These are phyloP conservation scores for Chamaecrista fasciculata DNA, from an alignment of 306 rosid species.

Conservation along the genomic window DNA sequence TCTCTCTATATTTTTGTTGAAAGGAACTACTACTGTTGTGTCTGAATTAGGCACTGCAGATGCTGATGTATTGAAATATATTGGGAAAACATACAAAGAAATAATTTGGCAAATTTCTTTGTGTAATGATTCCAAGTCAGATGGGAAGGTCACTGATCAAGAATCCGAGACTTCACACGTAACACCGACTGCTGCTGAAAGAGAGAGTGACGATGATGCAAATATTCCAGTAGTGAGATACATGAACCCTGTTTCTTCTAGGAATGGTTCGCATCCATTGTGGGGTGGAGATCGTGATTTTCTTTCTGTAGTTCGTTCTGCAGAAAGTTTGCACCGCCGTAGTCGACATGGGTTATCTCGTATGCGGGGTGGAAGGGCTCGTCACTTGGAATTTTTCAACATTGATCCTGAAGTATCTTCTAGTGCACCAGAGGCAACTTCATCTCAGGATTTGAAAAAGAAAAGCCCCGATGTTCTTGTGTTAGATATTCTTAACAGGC, in stretches of 20 bases:
- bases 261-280: constrained; percentile 77
- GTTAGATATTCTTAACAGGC: constrained; percentile 76
- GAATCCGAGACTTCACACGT: constrained; percentile 70
- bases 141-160: constrained; percentile 69
- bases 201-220: constrained; percentile 95
- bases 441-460: constrained; percentile 79
- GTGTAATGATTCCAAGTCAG: constrained; percentile 74
- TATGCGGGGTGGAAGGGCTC: constrained; percentile 87
- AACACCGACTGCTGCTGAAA: constrained; percentile 62
- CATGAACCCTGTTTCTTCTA: constrained; percentile 74
- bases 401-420: constrained; percentile 76
- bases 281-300: constrained; percentile 94
- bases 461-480: constrained; percentile 91
- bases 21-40: constrained; percentile 81
- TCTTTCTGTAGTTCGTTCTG: constrained; percentile 84
- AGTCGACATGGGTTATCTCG: constrained; percentile 83
- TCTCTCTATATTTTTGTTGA: constrained; percentile 75
- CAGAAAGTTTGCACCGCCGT: constrained; percentile 91
- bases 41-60: constrained; percentile 82
- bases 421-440: constrained; percentile 52
- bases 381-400: constrained; percentile 73
- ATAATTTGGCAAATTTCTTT: constrained; percentile 88
- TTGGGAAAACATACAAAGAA: constrained; percentile 82
- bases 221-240: constrained; percentile 75
- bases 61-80: constrained; percentile 89